These are phyloP conservation scores for Vanderwaltozyma yarrowii DNA, from an alignment of 805 yeast species.

Conservation along the genomic window DNA sequence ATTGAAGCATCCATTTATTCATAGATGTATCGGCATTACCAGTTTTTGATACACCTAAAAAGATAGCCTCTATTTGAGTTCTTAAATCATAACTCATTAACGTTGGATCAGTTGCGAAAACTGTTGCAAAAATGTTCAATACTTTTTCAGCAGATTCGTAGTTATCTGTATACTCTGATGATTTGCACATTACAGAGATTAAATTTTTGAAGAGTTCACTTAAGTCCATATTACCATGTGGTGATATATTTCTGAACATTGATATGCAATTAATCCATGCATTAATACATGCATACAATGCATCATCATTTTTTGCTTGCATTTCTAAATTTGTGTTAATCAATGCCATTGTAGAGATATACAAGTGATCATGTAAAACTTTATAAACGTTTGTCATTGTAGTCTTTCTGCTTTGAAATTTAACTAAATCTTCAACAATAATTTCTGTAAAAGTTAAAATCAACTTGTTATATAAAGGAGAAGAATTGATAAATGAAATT, in stretches of 20 bases:
- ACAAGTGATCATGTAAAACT: conserved; percentile 25
- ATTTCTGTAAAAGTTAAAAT: conserved; percentile 23
- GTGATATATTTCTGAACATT: conserved; percentile 19
- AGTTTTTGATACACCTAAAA: conserved; percentile 23
- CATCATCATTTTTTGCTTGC: conserved; percentile 6
- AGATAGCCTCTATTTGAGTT: conserved; percentile 21
- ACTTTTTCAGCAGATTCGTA: conserved; percentile 20
- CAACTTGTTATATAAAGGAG: conserved; percentile 16
- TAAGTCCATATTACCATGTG: conserved; percentile 23
- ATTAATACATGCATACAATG: conserved; percentile 17
- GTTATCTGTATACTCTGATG: conserved; percentile 17
- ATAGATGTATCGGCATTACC: conserved; percentile 12
- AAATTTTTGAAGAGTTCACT: conserved; percentile 22
- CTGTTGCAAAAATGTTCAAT: conserved; percentile 19
- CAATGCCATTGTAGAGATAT: conserved; percentile 25
- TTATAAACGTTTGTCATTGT: conserved; percentile 21
- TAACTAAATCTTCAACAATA: conserved; percentile 27
- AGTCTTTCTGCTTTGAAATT: conserved; percentile 21
- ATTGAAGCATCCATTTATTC: conserved; percentile 27
- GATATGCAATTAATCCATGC: conserved; percentile 28
- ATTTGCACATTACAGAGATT: conserved; percentile 22
- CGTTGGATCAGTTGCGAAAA: conserved; percentile 23
- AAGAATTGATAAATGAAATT: conserved; percentile 15
- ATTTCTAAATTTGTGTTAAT: conserved; percentile 18
- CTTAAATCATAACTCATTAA: conserved; percentile 24